A percentile compares a stretch with the other conserved stretches of the same genome.
phyloP scores from a whole-genome alignment of 1,284 basidiomycete species.

The Cutaneotrichosporon curvatum region DNA sequence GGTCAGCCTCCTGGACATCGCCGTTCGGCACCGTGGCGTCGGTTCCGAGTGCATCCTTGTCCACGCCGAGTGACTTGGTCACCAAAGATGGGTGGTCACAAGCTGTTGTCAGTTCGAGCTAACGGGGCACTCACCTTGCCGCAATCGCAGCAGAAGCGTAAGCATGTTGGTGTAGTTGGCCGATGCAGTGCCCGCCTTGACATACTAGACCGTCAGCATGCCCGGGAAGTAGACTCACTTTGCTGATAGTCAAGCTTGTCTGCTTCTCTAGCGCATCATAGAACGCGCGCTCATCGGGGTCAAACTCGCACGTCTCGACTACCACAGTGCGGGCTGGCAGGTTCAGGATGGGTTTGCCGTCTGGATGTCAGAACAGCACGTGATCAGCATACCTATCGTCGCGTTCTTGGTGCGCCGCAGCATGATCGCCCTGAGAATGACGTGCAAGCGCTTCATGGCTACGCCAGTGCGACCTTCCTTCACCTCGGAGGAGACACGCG shows the following conservation, averaged over 20 bases:
- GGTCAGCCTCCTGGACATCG: slow-evolving; percentile 53
- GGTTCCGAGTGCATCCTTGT: slow-evolving; percentile 62
- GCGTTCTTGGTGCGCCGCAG: slow-evolving; percentile 81
- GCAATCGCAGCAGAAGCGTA: slow-evolving; percentile 71
- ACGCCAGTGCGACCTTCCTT: slow-evolving; percentile 61
- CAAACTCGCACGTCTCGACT: slow-evolving; percentile 66
- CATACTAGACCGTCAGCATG: slow-evolving; percentile 44
- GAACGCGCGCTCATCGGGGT: slow-evolving; percentile 68
- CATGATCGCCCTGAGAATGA: slow-evolving; percentile 81
- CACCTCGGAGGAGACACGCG: slow-evolving; percentile 70
- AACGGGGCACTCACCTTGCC: slow-evolving; percentile 61
- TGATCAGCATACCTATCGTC: slow-evolving; percentile 47
- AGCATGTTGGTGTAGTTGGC: slow-evolving; percentile 78
- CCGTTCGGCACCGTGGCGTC: slow-evolving; percentile 50
- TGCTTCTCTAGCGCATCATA: slow-evolving; percentile 70
- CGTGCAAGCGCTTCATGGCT: slow-evolving; percentile 78
- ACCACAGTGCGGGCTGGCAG: slow-evolving; percentile 70
- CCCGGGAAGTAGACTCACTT: slow-evolving; percentile 7
- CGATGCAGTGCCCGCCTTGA: slow-evolving; percentile 53
- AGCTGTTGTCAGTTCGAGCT: slow-evolving; percentile 50
- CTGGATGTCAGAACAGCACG: slow-evolving; percentile 32
- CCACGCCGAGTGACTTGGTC: slow-evolving; percentile 62
- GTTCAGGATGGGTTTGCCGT: slow-evolving; percentile 79
- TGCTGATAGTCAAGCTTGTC: slow-evolving; percentile 65
- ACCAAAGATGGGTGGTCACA: slow-evolving; percentile 83